Evolutionary conservation across 176 grass and related monocot species (phyloP), one percentile per base, ranked within the genome.

Genomic region (Musa schizocarpa): DNA sequence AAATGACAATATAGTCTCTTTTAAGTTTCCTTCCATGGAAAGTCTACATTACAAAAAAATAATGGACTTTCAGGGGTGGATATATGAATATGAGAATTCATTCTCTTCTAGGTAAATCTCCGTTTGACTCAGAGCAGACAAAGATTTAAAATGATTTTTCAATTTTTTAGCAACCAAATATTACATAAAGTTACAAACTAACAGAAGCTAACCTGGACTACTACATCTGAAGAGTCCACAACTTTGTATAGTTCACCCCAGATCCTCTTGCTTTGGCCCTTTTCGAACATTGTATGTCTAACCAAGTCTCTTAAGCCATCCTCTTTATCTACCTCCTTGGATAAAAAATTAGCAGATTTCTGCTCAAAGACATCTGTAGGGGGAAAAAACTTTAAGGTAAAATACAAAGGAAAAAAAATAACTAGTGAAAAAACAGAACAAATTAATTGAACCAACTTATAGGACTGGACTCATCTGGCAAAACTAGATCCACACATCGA

Each of bases 191-290:
- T 76, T 49, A 57, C 51, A n/a, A 48, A 21, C 27, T 7, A 50
- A 54, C 25, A 56, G 4, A 57, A 49, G 19, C 50, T 71, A 78
- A 81, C 90, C 88, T 97, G 94, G 68, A 97, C 90, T 65, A 97
- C 90, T 63, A 97, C 94, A 85, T 97, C 90, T 24, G 90, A 97
- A 19, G 94, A 97, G 68, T 97, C 90, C 53, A 97, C 76, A 80
- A 97, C 94, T 90, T 93, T 97, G 82, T 97, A 97, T 16, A 97
- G 82, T 82, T 93, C 94, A 88, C 93, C 94, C 94, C 94, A 97
- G 69, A 97, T 97, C 79, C 90, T 83, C 83, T 97, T 97, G 81
- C 90, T 93, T 69, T 93, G 90, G 14, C 93, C 93, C 70, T 97
- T 97, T 81, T 97, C 93, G 75, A 97, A 97, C 93, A 97, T 97